Percentiles rank a stretch among this genome's conserved stretches.
Conservation (phyloP, 257 asterid genomes). For the Prunella vulgaris region DNA sequence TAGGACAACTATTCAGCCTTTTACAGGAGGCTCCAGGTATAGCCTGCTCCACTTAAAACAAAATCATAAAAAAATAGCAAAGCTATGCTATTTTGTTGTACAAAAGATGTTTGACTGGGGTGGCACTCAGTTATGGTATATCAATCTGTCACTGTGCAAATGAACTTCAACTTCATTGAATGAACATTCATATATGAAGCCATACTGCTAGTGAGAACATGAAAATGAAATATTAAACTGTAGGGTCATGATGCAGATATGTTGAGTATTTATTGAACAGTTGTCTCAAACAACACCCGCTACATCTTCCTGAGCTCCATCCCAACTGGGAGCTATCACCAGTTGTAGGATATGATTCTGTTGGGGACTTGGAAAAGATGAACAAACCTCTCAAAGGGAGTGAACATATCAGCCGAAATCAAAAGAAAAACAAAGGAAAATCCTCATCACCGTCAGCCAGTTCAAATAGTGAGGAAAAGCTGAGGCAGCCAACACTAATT, state of each 20-base stretch:
- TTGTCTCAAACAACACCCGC: conserved; percentile 48
- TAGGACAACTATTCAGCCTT: not conserved
- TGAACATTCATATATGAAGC: conserved; percentile 1
- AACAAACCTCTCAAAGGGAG: conserved; percentile 43
- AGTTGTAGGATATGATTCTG: conserved; percentile 35
- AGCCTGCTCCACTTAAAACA: not conserved
- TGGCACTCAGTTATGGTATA: conserved; percentile 3
- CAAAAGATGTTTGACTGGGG: conserved; percentile 7
- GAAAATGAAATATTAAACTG: conserved; percentile 22
- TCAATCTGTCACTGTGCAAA: not conserved
- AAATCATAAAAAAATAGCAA: not conserved
- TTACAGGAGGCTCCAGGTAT: not conserved
- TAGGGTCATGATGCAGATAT: conserved; percentile 44
- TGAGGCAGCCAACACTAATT: conserved; percentile 62
- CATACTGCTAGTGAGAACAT: conserved; percentile 16
- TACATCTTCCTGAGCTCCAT: conserved; percentile 63
- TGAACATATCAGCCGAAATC: conserved; percentile 33
- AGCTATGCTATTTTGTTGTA: not conserved
- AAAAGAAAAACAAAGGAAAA: conserved; percentile 40
- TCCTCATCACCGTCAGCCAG: conserved; percentile 37
- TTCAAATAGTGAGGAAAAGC: conserved; percentile 42
- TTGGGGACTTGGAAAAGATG: conserved; percentile 47
- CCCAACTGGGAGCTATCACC: conserved; percentile 43
- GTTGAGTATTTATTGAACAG: conserved; percentile 65
- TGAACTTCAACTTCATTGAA: not conserved